Evolutionary conservation across 2,329 filamentous ascomycete species (phyloP).

Genomic region (Chaetomiaceae sp.): DNA sequence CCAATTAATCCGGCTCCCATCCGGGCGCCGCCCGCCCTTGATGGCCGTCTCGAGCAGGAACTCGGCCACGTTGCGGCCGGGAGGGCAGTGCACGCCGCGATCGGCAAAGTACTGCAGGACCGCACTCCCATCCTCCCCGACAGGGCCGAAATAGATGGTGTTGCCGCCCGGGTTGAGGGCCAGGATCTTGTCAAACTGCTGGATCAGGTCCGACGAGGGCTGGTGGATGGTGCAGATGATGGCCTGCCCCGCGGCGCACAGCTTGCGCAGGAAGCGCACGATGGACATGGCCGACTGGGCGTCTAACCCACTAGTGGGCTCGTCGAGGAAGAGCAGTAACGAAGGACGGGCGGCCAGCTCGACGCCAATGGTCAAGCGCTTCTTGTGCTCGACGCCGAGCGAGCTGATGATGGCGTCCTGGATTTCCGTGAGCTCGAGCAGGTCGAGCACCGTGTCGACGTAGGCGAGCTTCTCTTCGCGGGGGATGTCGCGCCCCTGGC

Average conservation of each 20-base stretch:
- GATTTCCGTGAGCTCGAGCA: constrained; percentile 63
- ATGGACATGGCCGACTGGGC: constrained; percentile 72
- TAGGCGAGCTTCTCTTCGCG: constrained; percentile 62
- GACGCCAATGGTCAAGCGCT: constrained; percentile 67
- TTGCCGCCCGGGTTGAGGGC: constrained; percentile 47
- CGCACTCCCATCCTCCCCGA: constrained; percentile 24
- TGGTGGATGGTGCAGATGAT: constrained; percentile 45
- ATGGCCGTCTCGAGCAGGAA: constrained; percentile 51
- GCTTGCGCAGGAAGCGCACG: constrained; percentile 63
- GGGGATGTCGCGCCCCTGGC: constrained; percentile 55
- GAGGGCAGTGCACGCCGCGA: constrained; percentile 46
- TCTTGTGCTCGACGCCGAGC: constrained; percentile 44
- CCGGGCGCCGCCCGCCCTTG: constrained; percentile 41
- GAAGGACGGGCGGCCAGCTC: constrained; percentile 70
- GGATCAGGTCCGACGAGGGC: constrained; percentile 40
- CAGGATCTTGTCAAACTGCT: constrained; percentile 49
- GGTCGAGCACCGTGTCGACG: constrained; percentile 65
- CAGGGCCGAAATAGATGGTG: constrained; percentile 26
- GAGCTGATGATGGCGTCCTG: constrained; percentile 66
- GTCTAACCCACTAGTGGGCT: constrained; percentile 71
- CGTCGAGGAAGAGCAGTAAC: constrained; percentile 69
- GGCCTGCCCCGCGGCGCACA: constrained; percentile 43
- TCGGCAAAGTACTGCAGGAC: constrained; percentile 57
- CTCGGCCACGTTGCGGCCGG: constrained; percentile 59
- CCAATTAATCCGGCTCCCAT: constrained; percentile 40